A percentile compares a stretch with the other conserved stretches of the same genome.
Conservation (phyloP, 2,329 filamentous ascomycete species). For the Rachicladosporium sp. region DNA sequence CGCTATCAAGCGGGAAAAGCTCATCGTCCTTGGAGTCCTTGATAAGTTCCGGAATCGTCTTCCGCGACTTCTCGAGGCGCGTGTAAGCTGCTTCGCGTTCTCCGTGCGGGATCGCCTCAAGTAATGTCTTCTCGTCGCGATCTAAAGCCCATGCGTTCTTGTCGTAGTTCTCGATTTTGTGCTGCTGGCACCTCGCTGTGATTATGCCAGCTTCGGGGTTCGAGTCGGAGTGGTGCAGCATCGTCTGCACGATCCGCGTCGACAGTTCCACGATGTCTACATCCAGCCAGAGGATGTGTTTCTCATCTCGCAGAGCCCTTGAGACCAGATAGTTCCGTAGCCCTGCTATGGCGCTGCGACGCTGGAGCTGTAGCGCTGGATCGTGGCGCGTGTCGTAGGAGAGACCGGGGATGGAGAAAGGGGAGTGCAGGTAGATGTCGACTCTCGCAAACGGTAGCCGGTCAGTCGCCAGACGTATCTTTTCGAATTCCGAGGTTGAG, state of each 20-base stretch:
- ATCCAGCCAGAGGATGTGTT: slow-evolving; percentile 27
- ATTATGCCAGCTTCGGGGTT: slow-evolving; percentile 21
- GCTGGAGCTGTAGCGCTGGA: slow-evolving; percentile 10
- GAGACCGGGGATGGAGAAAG: slow-evolving; percentile 2
- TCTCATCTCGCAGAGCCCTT: slow-evolving; percentile 19
- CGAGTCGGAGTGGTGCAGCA: slow-evolving; percentile 18
- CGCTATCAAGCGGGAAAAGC: slow-evolving; percentile 24
- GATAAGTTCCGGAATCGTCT: slow-evolving; percentile 10
- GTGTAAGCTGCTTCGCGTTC: slow-evolving; percentile 4
- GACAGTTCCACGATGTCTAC: slow-evolving; percentile 27
- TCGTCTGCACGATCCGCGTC: slow-evolving; percentile 18
- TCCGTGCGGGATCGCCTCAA: neutral
- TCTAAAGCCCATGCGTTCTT: slow-evolving; percentile 23
- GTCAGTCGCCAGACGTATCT: slow-evolving; percentile 2
- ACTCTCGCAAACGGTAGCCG: slow-evolving; percentile 6
- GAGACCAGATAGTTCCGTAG: slow-evolving; percentile 26
- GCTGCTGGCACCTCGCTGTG: slow-evolving; percentile 23
- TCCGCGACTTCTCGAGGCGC: slow-evolving; percentile 5
- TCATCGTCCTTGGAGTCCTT: slow-evolving; percentile 19
- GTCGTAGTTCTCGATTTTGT: slow-evolving; percentile 24
- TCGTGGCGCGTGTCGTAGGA: slow-evolving; percentile 9
- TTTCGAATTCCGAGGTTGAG: slow-evolving; percentile 5
- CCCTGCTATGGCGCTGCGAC: slow-evolving; percentile 18
- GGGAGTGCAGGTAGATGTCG: slow-evolving; percentile 3
- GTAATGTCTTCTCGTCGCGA: no score